Percentiles rank a stretch among this genome's conserved stretches.
Evolutionary conservation across 1,284 basidiomycete species (phyloP).

Genomic region (Ceratobasidium sp.): DNA sequence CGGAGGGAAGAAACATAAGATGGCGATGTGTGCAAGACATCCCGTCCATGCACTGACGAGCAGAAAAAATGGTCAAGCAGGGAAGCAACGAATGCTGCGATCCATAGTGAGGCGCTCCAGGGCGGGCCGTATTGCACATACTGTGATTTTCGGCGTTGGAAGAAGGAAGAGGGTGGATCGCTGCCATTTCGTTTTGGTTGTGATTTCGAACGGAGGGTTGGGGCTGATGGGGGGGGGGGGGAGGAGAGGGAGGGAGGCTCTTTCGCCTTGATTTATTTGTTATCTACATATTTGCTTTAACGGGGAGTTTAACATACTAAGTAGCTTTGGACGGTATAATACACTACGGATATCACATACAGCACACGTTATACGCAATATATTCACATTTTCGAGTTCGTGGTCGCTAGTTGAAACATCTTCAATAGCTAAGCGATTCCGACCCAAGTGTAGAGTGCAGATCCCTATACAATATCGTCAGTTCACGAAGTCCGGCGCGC

Average conservation of each 20-base stretch:
- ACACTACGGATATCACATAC: constrained; percentile 31
- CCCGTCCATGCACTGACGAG: not conserved
- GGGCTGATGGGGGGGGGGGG: not conserved
- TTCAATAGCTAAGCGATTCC: constrained; percentile 12
- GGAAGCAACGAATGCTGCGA: constrained; percentile 13
- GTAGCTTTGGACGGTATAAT: constrained; percentile 16
- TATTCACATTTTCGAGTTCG: constrained; percentile 5
- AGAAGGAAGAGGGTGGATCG: constrained; percentile 1
- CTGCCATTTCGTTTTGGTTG: not conserved
- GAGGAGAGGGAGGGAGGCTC: constrained; percentile 17
- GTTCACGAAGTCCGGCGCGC: not conserved
- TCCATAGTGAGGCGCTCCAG: constrained; percentile 35
- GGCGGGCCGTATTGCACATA: constrained; percentile 20
- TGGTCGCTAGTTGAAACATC: not conserved
- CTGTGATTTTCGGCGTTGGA: constrained; percentile 4
- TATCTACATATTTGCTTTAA: constrained; percentile 15
- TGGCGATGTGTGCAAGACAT: not conserved
- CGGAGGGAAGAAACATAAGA: constrained; percentile 21
- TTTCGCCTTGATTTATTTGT: constrained; percentile 35
- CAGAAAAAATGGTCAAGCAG: constrained; percentile 36
- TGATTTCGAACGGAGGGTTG: not conserved
- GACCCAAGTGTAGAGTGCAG: constrained; percentile 40
- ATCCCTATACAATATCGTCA: constrained; percentile 6
- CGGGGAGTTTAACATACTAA: not conserved
- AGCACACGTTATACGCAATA: constrained; percentile 31